Base-by-base conservation (phyloP, 2,329 filamentous ascomycete genomes). In the Purpureocillium lavendulum region DNA sequence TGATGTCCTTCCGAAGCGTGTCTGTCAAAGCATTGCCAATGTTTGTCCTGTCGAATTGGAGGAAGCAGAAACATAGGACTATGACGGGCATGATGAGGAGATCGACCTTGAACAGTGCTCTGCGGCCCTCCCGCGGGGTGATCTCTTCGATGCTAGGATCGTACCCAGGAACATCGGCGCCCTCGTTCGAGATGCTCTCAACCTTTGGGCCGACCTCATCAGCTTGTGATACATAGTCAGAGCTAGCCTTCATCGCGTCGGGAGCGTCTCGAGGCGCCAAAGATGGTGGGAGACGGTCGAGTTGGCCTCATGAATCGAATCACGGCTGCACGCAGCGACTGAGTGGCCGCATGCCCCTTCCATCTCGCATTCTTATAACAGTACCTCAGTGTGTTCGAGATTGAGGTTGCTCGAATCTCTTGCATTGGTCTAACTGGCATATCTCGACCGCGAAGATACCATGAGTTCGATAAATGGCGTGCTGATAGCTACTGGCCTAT, bases 11-110 rank as follows among this genome's bases (percentile, higher is more conserved):
- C 12, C 67, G 61, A 33, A 75, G 64, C 3, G 61, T 67, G 31
- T 73, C 71, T 3, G 71, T 75, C 30, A 75, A 47, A 3, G 71
- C 71, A 28, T 70, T 73, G 40, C 65, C 64, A 39, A 71, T 70
- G 42, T 67, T 69, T 34, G 45, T 57, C 7, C 55, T 53, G 24
- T 60, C 55, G 29, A 60, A 57, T 14, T 60, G 57, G 3, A 60
- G 54, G 31, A 57, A 55, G 28, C 50, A 57, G 28, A 60, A 60
- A 21, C 53, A 56, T 4, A 56, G 45, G 2, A 60, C 45, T 4
- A 59, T 54, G 12, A 53, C 49, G 1, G 56, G 55, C 21, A 59
- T 33, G 2, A 59, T 53, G 2, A 45, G 45, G 2, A 53, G 35
- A 32, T 60, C 57, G 2, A 53, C 51, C 13, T 57, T 56, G 0